Conservation (phyloP, 768 basidiomycete genomes). For the Heimioporus sp. region DNA sequence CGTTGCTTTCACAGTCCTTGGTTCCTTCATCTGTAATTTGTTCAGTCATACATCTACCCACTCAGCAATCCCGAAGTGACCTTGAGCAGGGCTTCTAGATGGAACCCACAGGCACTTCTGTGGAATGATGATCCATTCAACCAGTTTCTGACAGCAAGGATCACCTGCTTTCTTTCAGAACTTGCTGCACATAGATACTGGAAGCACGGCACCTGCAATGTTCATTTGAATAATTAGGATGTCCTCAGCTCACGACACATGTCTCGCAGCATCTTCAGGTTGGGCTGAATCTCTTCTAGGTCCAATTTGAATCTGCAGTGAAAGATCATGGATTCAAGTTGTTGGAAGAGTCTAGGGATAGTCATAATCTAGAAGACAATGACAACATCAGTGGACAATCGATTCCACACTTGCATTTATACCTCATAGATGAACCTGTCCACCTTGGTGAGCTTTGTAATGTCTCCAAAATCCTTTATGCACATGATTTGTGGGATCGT, state of each 20-base stretch:
- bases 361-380: slow-evolving; percentile 67
- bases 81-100: too few relatives aligned
- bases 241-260: slow-evolving; percentile 68
- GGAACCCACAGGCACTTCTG: too few relatives aligned
- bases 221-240: slow-evolving; percentile 63
- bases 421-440: slow-evolving; percentile 85
- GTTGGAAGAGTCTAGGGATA: slow-evolving; percentile 73
- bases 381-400: slow-evolving; percentile 5
- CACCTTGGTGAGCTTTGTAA: slow-evolving; percentile 72
- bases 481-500: slow-evolving; percentile 47
- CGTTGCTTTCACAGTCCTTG: slow-evolving; percentile 67
- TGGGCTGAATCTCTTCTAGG: slow-evolving; percentile 79
- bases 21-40: slow-evolving; percentile 70
- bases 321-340: too few relatives aligned
- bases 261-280: slow-evolving; percentile 68
- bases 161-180: too few relatives aligned
- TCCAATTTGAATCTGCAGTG: slow-evolving; percentile 80
- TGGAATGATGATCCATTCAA: too few relatives aligned
- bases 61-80: too few relatives aligned
- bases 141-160: too few relatives aligned
- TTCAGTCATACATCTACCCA: background rate
- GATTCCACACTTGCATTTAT: slow-evolving; percentile 6
- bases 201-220: slow-evolving; percentile 52
- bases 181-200: background rate
- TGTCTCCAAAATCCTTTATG: slow-evolving; percentile 68